Conservation (phyloP, 2,329 filamentous ascomycete species). For the Talaromyces sp. region DNA sequence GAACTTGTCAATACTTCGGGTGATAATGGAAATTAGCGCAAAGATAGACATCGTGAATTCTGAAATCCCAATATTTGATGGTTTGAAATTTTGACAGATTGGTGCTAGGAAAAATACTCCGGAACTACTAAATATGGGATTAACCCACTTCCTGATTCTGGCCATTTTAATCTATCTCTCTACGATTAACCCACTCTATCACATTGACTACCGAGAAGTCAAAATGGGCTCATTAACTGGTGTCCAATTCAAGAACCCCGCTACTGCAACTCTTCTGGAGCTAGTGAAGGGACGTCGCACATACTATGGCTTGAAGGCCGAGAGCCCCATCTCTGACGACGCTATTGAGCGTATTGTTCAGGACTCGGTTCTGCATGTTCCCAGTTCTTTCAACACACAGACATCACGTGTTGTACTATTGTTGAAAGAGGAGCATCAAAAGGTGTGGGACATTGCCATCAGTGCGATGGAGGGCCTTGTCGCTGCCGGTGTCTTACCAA, state of each 20-base stretch:
- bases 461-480: conserved; percentile 57
- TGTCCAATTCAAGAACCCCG: conserved; percentile 38
- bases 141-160: background rate
- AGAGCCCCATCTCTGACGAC: conserved; percentile 37
- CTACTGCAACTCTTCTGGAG: conserved; percentile 34
- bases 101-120: background rate
- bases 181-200: background rate
- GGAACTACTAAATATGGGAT: background rate
- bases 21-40: background rate
- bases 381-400: conserved; percentile 86
- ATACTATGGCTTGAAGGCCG: conserved; percentile 34
- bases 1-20: background rate
- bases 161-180: background rate
- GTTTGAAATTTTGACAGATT: background rate
- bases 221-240: conserved; percentile 41
- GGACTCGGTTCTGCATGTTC: conserved; percentile 65
- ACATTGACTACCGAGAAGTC: conserved; percentile 23
- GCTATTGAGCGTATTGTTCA: conserved; percentile 34
- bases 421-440: conserved; percentile 79
- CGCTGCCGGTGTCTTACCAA: conserved; percentile 55
- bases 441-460: conserved; percentile 79
- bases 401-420: conserved; percentile 76
- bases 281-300: conserved; percentile 36
- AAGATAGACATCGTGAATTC: background rate
- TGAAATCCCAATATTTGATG: background rate